Conservation (phyloP, 345 rosid species). For the Eucalyptus tenuipes region DNA sequence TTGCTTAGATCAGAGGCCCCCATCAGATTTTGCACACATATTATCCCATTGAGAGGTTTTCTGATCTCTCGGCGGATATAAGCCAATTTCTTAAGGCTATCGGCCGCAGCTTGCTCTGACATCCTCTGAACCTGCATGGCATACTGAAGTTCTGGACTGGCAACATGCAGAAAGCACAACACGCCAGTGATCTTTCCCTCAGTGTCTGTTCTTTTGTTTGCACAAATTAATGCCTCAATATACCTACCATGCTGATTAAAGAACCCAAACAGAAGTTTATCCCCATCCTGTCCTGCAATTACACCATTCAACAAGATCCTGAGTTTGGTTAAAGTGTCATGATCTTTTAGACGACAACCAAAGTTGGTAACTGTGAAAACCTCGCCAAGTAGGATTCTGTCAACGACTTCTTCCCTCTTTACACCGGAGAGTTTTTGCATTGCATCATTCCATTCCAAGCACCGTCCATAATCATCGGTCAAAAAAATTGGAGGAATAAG, state of each 20-base stretch:
- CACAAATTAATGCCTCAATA: constrained; percentile 54
- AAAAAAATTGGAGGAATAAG: constrained; percentile 84
- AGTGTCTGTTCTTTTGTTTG: constrained; percentile 43
- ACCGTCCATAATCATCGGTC: constrained; percentile 49
- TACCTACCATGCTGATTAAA: constrained; percentile 42
- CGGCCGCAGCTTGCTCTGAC: constrained; percentile 57
- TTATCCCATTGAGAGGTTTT: constrained; percentile 46
- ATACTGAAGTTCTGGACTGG: constrained; percentile 71
- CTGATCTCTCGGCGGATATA: constrained; percentile 53
- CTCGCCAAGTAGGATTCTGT: constrained; percentile 65
- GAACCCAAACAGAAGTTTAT: constrained; percentile 60
- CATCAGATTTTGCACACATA: constrained; percentile 40
- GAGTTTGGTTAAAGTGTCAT: constrained; percentile 57
- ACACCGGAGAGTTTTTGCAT: constrained; percentile 75
- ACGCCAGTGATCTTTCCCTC: constrained; percentile 59
- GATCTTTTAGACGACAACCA: constrained; percentile 60
- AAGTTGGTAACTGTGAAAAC: constrained; percentile 46
- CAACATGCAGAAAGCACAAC: constrained; percentile 62
- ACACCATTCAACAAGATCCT: constrained; percentile 47
- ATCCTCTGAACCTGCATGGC: constrained; percentile 61
- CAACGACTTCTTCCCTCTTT: constrained; percentile 56
- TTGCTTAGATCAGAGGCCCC: constrained; percentile 31
- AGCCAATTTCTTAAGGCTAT: constrained; percentile 43
- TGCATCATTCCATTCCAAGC: constrained; percentile 78
- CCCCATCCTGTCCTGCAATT: constrained; percentile 41